Percentiles rank a stretch among this genome's conserved stretches.
phyloP scores from a whole-genome alignment of 2,329 filamentous ascomycete species.

The Thyridium curvatum region DNA sequence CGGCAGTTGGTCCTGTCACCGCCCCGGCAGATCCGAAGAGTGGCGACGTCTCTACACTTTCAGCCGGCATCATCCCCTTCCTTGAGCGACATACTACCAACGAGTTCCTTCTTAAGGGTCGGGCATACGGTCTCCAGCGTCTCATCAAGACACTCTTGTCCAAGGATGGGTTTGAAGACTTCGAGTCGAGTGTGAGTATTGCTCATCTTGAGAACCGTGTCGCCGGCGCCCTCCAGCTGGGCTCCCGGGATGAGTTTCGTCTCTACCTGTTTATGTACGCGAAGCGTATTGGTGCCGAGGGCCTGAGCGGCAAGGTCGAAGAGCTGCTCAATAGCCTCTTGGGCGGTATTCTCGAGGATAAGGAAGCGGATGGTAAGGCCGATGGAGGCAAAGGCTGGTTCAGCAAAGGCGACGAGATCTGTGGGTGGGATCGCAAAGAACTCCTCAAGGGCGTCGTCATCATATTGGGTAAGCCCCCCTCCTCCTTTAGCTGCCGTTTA shows the following conservation, averaged over 20 bases:
- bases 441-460: constrained; percentile 86
- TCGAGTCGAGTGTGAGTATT: constrained; percentile 87
- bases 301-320: constrained; percentile 80
- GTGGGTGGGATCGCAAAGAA: constrained; percentile 86
- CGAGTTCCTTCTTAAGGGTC: constrained; percentile 83
- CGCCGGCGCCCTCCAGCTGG: constrained; percentile 78
- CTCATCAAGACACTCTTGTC: constrained; percentile 85
- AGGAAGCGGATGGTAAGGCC: constrained; percentile 34
- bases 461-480: constrained; percentile 68
- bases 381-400: constrained; percentile 54
- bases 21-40: constrained; percentile 38
- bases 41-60: constrained; percentile 50
- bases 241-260: constrained; percentile 85
- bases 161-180: constrained; percentile 83
- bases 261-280: constrained; percentile 98
- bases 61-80: constrained; percentile 86
- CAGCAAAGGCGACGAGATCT: constrained; percentile 64
- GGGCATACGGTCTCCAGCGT: constrained; percentile 84
- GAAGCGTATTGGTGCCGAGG: constrained; percentile 88
- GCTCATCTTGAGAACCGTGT: constrained; percentile 94
- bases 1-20: constrained; percentile 53
- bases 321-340: constrained; percentile 80
- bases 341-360: constrained; percentile 62
- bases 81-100: constrained; percentile 92
- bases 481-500: constrained; percentile 3